Percentiles rank a stretch among this genome's conserved stretches.
Evolutionary conservation across 441 rosid genomes (phyloP).

Genomic region (Brassica hybrid): DNA sequence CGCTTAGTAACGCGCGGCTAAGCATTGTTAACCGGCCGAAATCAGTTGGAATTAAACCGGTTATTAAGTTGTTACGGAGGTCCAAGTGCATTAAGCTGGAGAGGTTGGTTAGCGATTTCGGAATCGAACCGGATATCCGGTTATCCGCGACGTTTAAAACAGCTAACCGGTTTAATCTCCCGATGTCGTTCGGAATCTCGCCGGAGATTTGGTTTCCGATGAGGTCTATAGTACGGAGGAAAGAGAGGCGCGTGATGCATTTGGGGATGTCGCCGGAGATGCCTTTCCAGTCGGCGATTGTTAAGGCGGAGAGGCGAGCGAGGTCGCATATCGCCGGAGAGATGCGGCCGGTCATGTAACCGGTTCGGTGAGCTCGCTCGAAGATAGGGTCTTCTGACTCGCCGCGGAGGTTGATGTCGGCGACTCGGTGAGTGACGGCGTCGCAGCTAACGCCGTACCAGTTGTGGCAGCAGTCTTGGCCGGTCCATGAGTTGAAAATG

Average conservation of each 20-base stretch:
- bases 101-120: conserved; percentile 59
- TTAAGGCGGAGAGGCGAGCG: conserved; percentile 60
- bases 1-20: conserved; percentile 77
- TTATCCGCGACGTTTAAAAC: conserved; percentile 83
- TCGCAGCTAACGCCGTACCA: conserved; percentile 95
- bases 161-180: conserved; percentile 63
- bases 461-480: conserved; percentile 77
- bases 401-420: conserved; percentile 74
- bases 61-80: conserved; percentile 64
- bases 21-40: conserved; percentile 67
- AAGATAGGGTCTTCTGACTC: conserved; percentile 73
- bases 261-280: conserved; percentile 77
- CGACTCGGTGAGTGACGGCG: conserved; percentile 57
- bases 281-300: conserved; percentile 87
- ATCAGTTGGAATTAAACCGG: conserved; percentile 62
- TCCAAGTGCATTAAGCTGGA: conserved; percentile 84
- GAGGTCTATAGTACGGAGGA: conserved; percentile 72
- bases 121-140: conserved; percentile 64
- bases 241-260: conserved; percentile 64
- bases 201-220: conserved; percentile 77
- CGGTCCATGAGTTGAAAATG: conserved; percentile 84
- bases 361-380: conserved; percentile 55
- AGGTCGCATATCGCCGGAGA: conserved; percentile 60
- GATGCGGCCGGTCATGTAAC: conserved; percentile 69
- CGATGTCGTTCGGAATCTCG: conserved; percentile 61